phyloP scores from a whole-genome alignment of 2,329 filamentous ascomycete species.

The Canariomyces notabilis region DNA sequence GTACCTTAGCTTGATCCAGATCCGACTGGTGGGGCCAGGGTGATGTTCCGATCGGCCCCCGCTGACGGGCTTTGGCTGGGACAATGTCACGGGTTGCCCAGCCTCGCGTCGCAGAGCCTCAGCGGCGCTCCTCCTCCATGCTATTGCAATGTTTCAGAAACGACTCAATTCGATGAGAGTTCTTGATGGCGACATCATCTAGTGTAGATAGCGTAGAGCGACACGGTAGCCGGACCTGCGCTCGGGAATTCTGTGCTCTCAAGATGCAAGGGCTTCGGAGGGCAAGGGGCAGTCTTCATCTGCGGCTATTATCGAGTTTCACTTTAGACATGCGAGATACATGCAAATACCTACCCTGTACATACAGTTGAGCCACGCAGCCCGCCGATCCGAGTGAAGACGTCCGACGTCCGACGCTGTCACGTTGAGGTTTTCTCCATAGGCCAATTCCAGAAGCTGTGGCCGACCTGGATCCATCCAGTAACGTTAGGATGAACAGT shows the following conservation, averaged over 20 bases:
- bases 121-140: not conserved
- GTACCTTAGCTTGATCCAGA: not conserved
- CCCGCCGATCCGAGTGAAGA: not conserved
- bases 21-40: not conserved
- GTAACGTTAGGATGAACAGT: not conserved
- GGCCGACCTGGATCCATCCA: not conserved
- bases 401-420: too few relatives aligned
- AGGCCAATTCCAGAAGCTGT: too few relatives aligned
- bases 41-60: not conserved
- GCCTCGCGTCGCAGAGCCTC: not conserved
- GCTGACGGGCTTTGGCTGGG: not conserved
- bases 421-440: too few relatives aligned
- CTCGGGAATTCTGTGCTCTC: not conserved
- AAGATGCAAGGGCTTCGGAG: not conserved
- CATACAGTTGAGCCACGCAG: not conserved
- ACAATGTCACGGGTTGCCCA: not conserved
- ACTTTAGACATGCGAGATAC: not conserved
- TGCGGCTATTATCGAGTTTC: too few relatives aligned
- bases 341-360: too few relatives aligned
- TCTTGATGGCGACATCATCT: not conserved
- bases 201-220: not conserved
- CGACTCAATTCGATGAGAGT: constrained; percentile 1
- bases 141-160: not conserved
- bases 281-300: not conserved
- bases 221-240: not conserved